Evolutionary conservation across 2,329 filamentous ascomycete species (phyloP), one percentile per base, ranked within the genome.

Genomic region (Botrytis hyacinthi): DNA sequence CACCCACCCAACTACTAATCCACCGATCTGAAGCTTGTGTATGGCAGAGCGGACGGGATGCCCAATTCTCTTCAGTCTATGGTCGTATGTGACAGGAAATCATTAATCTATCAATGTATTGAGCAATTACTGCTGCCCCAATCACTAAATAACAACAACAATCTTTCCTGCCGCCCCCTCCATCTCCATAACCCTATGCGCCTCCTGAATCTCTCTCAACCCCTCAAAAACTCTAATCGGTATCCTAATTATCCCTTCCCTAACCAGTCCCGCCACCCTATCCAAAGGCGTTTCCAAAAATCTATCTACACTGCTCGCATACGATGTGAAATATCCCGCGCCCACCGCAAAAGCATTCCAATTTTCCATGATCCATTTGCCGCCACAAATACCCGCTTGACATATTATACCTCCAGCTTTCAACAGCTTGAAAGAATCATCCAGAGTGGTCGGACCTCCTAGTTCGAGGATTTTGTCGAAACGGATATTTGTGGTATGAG

Each of bases 21-120:
- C 48, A 51, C 48, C 48, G 48, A 51, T 51, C 48, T 51, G 48
- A 51, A 51, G 48, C 48, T 51, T 51, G 48, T 51, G 48, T n/a
- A 51, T 51, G 48, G 48, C 48, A 51, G 48, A 51, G 48, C 48
- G 48, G 48, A 51, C 48, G 48, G 48, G 48, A 51, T 51, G 48
- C 48, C 48, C 48, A 54, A 54, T 54, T 54, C n/a, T 54, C 51
- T 54, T 54, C 51, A 54, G 51, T 54, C n/a, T 54, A 54, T 54
- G 51, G 51, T 54, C 51, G 51, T 54, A 29, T 54, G 48, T 54
- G 26, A 1, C 5, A 16, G 10, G 7, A 6, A 0, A 0, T 0
- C 0, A 0, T 14, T 1, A 51, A 51, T n/a, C 1, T 14, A 14
- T n/a, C 5, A 14, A 54, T 29, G 18, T 54, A 54, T 29, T 8